phyloP scores from a whole-genome alignment of 2,329 filamentous ascomycete genomes.

The Trichoderma breve region DNA sequence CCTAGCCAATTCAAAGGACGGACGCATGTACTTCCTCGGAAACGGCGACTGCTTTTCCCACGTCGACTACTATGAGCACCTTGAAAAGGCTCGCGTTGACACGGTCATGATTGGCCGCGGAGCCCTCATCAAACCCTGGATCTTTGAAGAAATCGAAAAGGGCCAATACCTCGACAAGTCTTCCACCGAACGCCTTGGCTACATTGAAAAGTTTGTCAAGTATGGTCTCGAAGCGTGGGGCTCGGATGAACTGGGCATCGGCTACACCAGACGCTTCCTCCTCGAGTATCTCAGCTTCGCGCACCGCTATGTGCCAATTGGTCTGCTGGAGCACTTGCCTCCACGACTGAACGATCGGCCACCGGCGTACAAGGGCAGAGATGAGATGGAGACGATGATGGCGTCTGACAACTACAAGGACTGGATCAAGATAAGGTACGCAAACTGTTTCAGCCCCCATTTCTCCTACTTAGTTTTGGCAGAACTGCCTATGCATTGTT shows the following conservation, averaged over 20 bases:
- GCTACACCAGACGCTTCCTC: constrained; percentile 85
- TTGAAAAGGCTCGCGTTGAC: constrained; percentile 78
- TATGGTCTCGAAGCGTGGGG: constrained; percentile 96
- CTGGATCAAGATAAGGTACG: constrained; percentile 97
- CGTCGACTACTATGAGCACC: constrained; percentile 75
- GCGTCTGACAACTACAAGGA: constrained; percentile 90
- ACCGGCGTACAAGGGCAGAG: constrained; percentile 76
- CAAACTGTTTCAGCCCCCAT: constrained; percentile 23
- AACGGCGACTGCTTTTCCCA: constrained; percentile 98
- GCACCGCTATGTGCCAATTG: constrained; percentile 86
- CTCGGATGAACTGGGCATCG: constrained; percentile 89
- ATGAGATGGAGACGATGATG: constrained; percentile 92
- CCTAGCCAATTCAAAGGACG: constrained; percentile 62
- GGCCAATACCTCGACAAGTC: constrained; percentile 96
- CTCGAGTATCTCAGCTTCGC: constrained; percentile 95
- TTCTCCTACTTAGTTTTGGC: background rate
- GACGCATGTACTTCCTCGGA: constrained; percentile 84
- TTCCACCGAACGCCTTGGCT: constrained; percentile 76
- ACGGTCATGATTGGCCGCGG: constrained; percentile 97
- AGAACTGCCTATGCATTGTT: background rate
- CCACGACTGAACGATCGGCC: constrained; percentile 87
- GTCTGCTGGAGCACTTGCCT: constrained; percentile 82
- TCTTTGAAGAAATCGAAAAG: constrained; percentile 92
- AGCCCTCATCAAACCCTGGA: constrained; percentile 94
- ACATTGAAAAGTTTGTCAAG: constrained; percentile 84